phyloP scores from a whole-genome alignment of 2,329 filamentous ascomycete species.

The Pseudogymnoascus sp. region DNA sequence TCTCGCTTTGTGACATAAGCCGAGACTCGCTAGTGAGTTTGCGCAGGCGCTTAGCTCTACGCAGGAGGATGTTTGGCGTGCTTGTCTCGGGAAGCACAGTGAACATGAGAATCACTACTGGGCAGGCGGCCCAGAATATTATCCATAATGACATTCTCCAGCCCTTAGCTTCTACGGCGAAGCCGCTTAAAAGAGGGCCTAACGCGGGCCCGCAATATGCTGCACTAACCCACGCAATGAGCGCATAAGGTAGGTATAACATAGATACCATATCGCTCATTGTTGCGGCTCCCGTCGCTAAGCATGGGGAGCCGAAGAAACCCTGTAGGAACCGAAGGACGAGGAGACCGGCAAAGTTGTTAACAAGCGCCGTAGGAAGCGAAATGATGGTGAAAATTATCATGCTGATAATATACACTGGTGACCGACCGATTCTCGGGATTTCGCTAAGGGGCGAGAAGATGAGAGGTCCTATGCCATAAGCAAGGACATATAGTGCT shows the following conservation, averaged over 20 bases:
- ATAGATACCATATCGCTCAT: conserved; percentile 50
- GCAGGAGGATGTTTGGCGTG: conserved; percentile 52
- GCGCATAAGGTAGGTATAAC: conserved; percentile 51
- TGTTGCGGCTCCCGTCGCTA: conserved; percentile 53
- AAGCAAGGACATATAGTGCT: conserved; percentile 57
- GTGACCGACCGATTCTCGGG: conserved; percentile 59
- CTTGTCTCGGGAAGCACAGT: conserved; percentile 60
- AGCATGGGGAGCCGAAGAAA: conserved; percentile 59
- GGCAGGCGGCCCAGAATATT: conserved; percentile 55
- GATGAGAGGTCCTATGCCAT: conserved; percentile 59
- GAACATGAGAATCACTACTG: conserved; percentile 54
- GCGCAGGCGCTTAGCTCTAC: conserved; percentile 55
- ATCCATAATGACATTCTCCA: conserved; percentile 38
- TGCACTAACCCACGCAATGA: conserved; percentile 53
- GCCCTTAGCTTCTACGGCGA: conserved; percentile 47
- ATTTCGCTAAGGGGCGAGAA: conserved; percentile 64
- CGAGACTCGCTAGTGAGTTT: conserved; percentile 50
- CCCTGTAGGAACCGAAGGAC: conserved; percentile 59
- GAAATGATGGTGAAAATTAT: conserved; percentile 62
- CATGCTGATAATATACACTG: conserved; percentile 62
- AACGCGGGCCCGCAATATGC: conserved; percentile 49
- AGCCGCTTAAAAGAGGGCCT: conserved; percentile 56
- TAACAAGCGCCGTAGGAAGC: conserved; percentile 56
- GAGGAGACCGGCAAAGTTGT: conserved; percentile 58
- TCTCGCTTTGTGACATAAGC: conserved; percentile 58